Percentiles rank a stretch among this genome's conserved stretches.
Conservation (phyloP, 164 flowering plant genomes). For the Magnolia officinalis region DNA sequence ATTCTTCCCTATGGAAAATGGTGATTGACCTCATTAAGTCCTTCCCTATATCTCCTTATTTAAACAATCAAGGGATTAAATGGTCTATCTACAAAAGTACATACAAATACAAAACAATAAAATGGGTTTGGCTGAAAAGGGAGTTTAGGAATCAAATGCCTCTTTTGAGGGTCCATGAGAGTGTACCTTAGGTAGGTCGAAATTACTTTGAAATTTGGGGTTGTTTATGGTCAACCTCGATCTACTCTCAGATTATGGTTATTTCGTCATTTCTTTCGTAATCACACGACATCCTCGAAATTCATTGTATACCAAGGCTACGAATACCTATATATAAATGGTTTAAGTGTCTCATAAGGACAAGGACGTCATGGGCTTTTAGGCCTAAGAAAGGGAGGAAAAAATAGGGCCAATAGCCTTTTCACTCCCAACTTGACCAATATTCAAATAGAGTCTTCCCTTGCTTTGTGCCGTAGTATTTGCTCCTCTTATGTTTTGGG, state of each 20-base stretch:
- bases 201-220: not conserved
- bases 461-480: not conserved
- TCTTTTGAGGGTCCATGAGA: not conserved
- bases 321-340: not conserved
- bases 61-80: no score
- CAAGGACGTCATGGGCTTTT: not conserved
- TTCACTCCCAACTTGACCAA: not conserved
- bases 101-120: no score
- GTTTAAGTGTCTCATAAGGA: not conserved
- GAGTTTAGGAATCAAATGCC: no score
- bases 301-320: not conserved
- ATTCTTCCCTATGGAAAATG: no score
- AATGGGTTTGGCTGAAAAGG: no score
- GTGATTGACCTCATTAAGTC: no score
- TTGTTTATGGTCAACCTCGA: no score
- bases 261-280: not conserved
- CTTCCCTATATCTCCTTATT: no score
- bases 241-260: not conserved
- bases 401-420: not conserved
- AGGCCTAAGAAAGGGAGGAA: not conserved
- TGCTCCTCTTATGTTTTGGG: not conserved
- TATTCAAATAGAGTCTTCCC: not conserved
- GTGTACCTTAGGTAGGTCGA: not conserved
- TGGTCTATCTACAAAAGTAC: no score
- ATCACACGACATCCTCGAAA: not conserved